Base-by-base conservation (phyloP, 129 eudicot genomes). In the Oenanthe sinensis region DNA sequence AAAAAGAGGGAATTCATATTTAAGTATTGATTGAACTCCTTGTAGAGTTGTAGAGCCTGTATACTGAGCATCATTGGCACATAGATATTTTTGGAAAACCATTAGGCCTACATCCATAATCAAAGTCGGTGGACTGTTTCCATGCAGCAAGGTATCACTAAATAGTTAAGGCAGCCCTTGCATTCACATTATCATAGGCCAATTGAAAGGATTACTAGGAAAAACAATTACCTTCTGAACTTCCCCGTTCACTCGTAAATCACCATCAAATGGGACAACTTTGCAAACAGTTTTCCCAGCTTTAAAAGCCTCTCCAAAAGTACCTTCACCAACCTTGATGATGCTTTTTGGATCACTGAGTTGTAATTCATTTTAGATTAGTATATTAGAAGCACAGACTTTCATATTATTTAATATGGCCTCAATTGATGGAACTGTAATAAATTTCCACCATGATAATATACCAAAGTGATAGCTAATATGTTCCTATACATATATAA, bases 251-350 rank as follows among this genome's bases (percentile, higher is more conserved):
- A 96, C 97, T 65, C 81, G 81, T 16, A 85, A 82, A 78, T 96
- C 94, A 74, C 99, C 99, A 80, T 89, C 88, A 84, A 92, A 87
- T 33, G 99, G 99, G n/a, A 96, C 99, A 80, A 96, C 81, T 84
- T 96, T 96, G 86, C 97, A 96, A 71, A 92, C 97, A 55, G 85
- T 79, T 73, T 62, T 75, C 49, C 99, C 99, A 63, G 97, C 97
- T 54, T 82, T 87, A 76, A 96, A 96, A 47, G 92, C 99, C 83
- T 96, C 99, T 62, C 99, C 99, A 81, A 83, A 96, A n/a, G 99
- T 96, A 79, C 99, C 99, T 83, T 96, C 99, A 60, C 99, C 99
- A 78, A 96, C 86, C 85, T 96, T 96, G 36, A 78, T 80, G 43
- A 96, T 87, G 72, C 83, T 86, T 81, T 81, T 81, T 52, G 84